A percentile compares a stretch with the other conserved stretches of the same genome.
Evolutionary conservation across 495 filamentous ascomycete genomes (phyloP).

Genomic region (Aspergillus indologenus): DNA sequence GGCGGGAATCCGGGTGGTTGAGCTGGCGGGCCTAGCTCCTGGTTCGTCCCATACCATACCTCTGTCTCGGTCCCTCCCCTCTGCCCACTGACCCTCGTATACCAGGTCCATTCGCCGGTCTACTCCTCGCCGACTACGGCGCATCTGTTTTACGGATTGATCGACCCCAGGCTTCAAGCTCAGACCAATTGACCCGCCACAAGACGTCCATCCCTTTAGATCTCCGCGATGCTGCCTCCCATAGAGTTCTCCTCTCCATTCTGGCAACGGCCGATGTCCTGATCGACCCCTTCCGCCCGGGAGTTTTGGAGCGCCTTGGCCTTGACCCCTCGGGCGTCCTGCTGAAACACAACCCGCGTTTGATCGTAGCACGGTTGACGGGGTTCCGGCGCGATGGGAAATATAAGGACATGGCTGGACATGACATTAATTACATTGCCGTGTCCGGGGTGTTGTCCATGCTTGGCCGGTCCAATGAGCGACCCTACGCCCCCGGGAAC

Average conservation of each 20-base stretch:
- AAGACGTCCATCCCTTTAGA: constrained; percentile 77
- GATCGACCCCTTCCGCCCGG: constrained; percentile 91
- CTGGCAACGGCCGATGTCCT: constrained; percentile 66
- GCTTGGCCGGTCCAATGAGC: constrained; percentile 65
- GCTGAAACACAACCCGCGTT: constrained; percentile 65
- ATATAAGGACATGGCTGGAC: constrained; percentile 87
- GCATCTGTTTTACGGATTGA: constrained; percentile 87
- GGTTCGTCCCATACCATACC: constrained; percentile 42
- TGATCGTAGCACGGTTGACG: constrained; percentile 82
- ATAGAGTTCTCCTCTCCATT: constrained; percentile 63
- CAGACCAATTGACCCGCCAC: constrained; percentile 71
- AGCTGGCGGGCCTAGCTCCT: constrained; percentile 86
- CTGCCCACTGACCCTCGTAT: constrained; percentile 3
- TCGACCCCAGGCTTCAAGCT: constrained; percentile 45
- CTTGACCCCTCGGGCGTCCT: constrained; percentile 62
- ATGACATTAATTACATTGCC: constrained; percentile 96
- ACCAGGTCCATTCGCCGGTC: constrained; percentile 79
- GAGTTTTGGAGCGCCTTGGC: constrained; percentile 79
- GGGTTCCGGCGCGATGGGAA: constrained; percentile 85
- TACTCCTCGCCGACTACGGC: constrained; percentile 85
- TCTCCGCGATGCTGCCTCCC: constrained; percentile 62
- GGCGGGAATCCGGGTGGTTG: constrained; percentile 73
- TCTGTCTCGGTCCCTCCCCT: not conserved
- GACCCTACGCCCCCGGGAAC: constrained; percentile 77
- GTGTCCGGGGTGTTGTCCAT: constrained; percentile 76